Conservation (phyloP, 805 yeast genomes). For the Peterozyma xylosa region DNA sequence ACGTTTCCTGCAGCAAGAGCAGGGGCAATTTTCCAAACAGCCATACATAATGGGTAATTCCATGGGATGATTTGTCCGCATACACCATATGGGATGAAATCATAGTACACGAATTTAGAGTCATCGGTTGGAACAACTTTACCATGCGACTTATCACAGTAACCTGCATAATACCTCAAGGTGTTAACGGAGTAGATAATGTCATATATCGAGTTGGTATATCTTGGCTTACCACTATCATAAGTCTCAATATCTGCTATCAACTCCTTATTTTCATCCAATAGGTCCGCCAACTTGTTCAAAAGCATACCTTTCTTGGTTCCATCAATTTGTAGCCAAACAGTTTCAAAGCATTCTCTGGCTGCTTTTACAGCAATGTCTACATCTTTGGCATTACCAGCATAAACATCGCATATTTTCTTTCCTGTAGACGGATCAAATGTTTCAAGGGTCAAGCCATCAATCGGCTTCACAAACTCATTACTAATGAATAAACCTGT, state of each 20-base stretch:
- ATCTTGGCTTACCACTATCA: conserved; percentile 53
- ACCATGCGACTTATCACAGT: conserved; percentile 67
- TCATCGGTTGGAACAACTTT: conserved; percentile 52
- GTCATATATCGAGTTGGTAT: conserved; percentile 49
- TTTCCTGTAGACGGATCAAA: conserved; percentile 50
- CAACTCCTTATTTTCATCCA: conserved; percentile 39
- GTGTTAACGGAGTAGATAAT: conserved; percentile 48
- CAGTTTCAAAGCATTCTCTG: conserved; percentile 34
- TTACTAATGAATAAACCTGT: conserved; percentile 86
- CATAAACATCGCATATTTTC: conserved; percentile 40
- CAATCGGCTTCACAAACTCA: conserved; percentile 57
- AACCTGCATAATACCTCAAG: conserved; percentile 64
- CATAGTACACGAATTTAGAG: conserved; percentile 47
- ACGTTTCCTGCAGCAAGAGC: conserved; percentile 73
- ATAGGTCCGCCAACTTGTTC: conserved; percentile 40
- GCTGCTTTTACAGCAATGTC: conserved; percentile 49
- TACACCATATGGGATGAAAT: conserved; percentile 35
- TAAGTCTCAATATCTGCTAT: conserved; percentile 51
- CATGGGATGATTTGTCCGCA: conserved; percentile 80
- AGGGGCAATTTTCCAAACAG: conserved; percentile 73
- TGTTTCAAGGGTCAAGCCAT: conserved; percentile 52
- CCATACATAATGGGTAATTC: conserved; percentile 77
- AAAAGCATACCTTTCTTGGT: conserved; percentile 36
- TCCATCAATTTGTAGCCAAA: conserved; percentile 42
- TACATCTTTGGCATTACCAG: conserved; percentile 44